phyloP scores from a whole-genome alignment of 2,329 filamentous ascomycete genomes.

The Claviceps sp. region DNA sequence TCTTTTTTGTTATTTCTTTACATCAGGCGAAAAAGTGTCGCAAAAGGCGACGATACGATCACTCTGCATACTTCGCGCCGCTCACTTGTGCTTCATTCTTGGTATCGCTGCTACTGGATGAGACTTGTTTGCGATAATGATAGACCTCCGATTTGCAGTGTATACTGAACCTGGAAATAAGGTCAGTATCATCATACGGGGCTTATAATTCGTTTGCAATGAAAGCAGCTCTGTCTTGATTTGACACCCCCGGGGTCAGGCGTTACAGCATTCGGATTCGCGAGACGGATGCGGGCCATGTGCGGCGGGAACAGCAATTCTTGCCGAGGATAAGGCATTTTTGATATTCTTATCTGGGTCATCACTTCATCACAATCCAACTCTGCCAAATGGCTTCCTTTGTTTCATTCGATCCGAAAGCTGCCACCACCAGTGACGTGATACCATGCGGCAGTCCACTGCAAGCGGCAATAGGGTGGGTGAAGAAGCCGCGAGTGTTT shows the following conservation, averaged over 20 bases:
- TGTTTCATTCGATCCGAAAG: background rate
- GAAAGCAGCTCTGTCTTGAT: slow-evolving; percentile 4
- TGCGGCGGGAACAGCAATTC: slow-evolving; percentile 2
- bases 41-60: background rate
- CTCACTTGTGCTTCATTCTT: background rate
- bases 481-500: background rate
- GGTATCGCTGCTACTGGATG: background rate
- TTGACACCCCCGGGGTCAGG: slow-evolving; percentile 6
- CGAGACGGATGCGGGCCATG: background rate
- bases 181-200: background rate
- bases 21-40: slow-evolving; percentile 1
- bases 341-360: slow-evolving; percentile 3
- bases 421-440: background rate
- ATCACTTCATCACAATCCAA: slow-evolving; percentile 1
- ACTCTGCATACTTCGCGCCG: background rate
- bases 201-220: background rate
- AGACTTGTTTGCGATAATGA: background rate
- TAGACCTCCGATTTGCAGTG: background rate
- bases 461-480: background rate
- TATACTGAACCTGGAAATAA: background rate
- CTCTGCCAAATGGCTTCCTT: background rate
- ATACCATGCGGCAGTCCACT: background rate
- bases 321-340: slow-evolving; percentile 7
- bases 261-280: slow-evolving; percentile 8
- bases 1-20: slow-evolving; percentile 3